phyloP scores from a whole-genome alignment of 345 rosid genomes.

The Passiflora organensis region DNA sequence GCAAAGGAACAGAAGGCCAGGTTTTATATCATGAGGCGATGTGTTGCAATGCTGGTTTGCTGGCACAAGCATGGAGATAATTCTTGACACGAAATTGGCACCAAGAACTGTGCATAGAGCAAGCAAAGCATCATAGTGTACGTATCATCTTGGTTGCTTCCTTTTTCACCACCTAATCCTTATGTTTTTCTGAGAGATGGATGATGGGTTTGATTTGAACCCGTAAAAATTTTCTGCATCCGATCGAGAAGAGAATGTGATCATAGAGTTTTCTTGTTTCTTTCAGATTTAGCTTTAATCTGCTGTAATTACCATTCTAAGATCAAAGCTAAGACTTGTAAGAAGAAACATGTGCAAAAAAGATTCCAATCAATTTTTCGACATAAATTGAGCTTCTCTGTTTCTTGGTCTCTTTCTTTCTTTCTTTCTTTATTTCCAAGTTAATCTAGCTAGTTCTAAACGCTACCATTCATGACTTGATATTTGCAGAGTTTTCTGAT shows the following conservation, averaged over 20 bases:
- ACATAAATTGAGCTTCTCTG: no score
- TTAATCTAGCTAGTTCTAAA: conserved; percentile 34
- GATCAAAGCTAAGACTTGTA: no score
- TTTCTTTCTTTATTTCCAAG: no score
- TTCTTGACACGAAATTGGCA: conserved; percentile 27
- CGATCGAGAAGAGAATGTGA: conserved; percentile 13
- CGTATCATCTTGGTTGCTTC: conserved; percentile 6
- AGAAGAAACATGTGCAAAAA: no score
- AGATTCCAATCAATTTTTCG: no score
- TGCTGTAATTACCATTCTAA: conserved; percentile 24
- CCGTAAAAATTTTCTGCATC: conserved; percentile 14
- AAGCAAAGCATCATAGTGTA: background rate
- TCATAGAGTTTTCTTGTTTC: conserved; percentile 6
- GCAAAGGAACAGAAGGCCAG: conserved; percentile 96
- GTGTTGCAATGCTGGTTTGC: conserved; percentile 98
- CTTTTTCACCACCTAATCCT: background rate
- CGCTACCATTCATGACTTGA: conserved; percentile 18
- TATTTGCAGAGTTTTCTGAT: conserved; percentile 26
- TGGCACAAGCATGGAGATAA: conserved; percentile 98
- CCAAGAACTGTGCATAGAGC: background rate
- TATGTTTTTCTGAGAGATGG: conserved; percentile 7
- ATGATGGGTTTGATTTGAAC: conserved; percentile 20
- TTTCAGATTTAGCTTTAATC: conserved; percentile 4
- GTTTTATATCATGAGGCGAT: conserved; percentile 92
- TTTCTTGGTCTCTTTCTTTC: no score